Evolutionary conservation across 2,329 filamentous ascomycete genomes (phyloP).

Genomic region (Cyphellophora attinorum): DNA sequence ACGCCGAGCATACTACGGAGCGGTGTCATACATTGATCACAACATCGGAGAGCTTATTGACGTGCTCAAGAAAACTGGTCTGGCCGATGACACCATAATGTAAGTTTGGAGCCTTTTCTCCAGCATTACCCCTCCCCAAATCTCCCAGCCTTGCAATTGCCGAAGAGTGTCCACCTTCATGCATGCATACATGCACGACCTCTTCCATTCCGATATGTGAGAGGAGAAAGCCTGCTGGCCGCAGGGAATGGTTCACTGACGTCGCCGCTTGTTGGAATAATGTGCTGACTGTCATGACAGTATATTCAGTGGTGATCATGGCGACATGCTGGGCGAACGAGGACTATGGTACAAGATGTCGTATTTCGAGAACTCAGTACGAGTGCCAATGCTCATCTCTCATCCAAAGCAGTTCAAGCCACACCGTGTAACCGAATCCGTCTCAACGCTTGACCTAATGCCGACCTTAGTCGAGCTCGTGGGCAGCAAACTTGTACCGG

Average conservation of each 20-base stretch:
- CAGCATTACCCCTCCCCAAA: constrained; percentile 4
- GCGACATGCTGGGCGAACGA: constrained; percentile 90
- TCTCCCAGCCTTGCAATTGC: not conserved
- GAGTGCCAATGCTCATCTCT: constrained; percentile 78
- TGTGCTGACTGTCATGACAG: no score
- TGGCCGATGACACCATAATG: constrained; percentile 71
- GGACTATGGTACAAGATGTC: constrained; percentile 96
- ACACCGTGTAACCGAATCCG: constrained; percentile 69
- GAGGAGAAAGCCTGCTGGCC: constrained; percentile 1
- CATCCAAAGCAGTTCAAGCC: constrained; percentile 67
- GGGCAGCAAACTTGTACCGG: constrained; percentile 57
- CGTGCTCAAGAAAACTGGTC: constrained; percentile 66
- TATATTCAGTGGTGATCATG: constrained; percentile 87
- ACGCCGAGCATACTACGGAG: constrained; percentile 81
- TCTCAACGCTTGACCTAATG: constrained; percentile 83
- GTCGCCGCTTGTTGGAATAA: no score
- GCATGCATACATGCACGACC: no score
- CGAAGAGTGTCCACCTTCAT: no score
- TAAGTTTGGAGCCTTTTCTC: no score
- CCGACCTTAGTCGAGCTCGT: constrained; percentile 81
- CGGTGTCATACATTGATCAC: constrained; percentile 88
- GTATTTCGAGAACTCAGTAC: constrained; percentile 85
- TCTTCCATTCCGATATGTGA: not conserved
- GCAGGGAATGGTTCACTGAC: constrained; percentile 39
- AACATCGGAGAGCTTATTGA: constrained; percentile 75